phyloP scores from a whole-genome alignment of 805 yeast genomes.

The Spathaspora hagerdaliae region DNA sequence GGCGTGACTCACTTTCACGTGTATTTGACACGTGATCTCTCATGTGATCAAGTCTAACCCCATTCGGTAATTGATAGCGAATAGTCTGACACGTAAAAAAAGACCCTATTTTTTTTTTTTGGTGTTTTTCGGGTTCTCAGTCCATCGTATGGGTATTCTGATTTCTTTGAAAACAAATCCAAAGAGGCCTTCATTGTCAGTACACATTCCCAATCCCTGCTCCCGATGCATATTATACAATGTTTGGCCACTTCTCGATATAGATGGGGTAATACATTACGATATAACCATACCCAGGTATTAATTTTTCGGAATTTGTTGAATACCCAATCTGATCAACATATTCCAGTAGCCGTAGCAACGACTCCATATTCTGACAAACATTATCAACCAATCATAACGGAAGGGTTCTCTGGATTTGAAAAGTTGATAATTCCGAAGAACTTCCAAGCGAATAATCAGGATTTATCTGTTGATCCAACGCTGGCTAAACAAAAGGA shows the following conservation, averaged over 20 bases:
- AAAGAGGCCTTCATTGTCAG: no score
- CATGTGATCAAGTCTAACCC: not conserved
- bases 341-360: not conserved
- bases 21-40: not conserved
- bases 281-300: not conserved
- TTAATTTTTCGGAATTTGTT: not conserved
- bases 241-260: not conserved
- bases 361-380: conserved; percentile 21
- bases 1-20: not conserved
- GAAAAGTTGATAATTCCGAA: conserved; percentile 38
- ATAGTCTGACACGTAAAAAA: no score
- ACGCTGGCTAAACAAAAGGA: conserved; percentile 17
- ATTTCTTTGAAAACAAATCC: no score
- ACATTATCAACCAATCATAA: conserved; percentile 22
- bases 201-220: not conserved
- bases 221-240: not conserved
- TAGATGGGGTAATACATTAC: not conserved
- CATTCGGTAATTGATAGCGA: no score
- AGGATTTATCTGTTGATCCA: conserved; percentile 44
- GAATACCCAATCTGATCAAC: not conserved
- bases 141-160: no score
- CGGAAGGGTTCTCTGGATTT: conserved; percentile 21
- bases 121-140: no score
- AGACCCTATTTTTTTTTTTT: no score
- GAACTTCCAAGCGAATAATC: conserved; percentile 53